Evolutionary conservation across 2,329 filamentous ascomycete genomes (phyloP), one percentile per base, ranked within the genome.

Genomic region (Aspergillus phoenicis): DNA sequence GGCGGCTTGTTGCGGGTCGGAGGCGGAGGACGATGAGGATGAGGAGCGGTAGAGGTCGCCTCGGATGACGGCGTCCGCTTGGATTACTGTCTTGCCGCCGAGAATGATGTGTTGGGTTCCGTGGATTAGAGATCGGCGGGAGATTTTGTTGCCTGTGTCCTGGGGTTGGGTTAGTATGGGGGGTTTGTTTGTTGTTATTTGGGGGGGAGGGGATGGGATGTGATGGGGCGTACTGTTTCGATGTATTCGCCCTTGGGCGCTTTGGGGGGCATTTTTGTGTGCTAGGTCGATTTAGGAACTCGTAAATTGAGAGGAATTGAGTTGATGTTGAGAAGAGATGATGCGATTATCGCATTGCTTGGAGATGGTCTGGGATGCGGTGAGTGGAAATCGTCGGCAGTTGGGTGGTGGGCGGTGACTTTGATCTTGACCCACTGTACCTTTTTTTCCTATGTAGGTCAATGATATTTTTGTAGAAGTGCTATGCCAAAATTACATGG

Each of bases 121-220:
- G 72, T 96, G 91, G 69, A 99, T 91, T 74, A 90, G 89, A 64
- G 92, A 91, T 68, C 92, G 92, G 67, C 95, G 91, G 41, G 93
- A 94, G 71, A 99, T 95, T 81, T 98, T 98, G 85, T 99, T 99
- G 68, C 95, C 95, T 2, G 93, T 97, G 80, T 98, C 94, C 93
- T 96, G 68, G 8, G 8, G 38, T 33, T 64, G 54, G 59, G 54
- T 47, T 43, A 51, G 20, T 57, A 48, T 48, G 38, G 33, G 24
- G 60, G 28, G 8, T 11, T 30, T 36, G 33, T 15, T 36, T 36
- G 33, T 36, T 36, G 5, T 13, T 13, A 10, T 36, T 55, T 26
- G 55, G 20, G 48, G 48, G 47, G 51, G 30, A 62, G 52, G 15
- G 10, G 6, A 55, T 47, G 5, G 1, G 4, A 8, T 51, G 13